Evolutionary conservation across 176 grass and related monocot species (phyloP).

Genomic region (Ensete glaucum): DNA sequence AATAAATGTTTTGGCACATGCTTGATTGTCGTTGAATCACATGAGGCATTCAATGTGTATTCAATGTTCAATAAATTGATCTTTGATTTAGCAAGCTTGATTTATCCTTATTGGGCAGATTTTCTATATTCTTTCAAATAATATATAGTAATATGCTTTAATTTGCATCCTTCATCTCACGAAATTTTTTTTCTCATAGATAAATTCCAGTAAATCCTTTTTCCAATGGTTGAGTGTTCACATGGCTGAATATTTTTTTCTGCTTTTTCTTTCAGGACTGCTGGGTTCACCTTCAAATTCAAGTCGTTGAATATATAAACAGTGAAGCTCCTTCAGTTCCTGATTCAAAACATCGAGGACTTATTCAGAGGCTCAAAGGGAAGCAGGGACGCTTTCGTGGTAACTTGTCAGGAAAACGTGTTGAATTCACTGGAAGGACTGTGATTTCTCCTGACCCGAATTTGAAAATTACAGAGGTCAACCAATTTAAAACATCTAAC

Average conservation of each 20-base stretch:
- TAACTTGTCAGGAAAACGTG: slow-evolving; percentile 94
- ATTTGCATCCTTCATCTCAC: neutral
- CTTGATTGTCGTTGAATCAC: neutral
- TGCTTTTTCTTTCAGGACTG: slow-evolving; percentile 41
- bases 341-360: slow-evolving; percentile 59
- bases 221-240: neutral
- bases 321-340: slow-evolving; percentile 76
- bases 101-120: neutral
- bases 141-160: neutral
- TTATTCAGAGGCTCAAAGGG: slow-evolving; percentile 90
- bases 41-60: neutral
- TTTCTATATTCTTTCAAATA: neutral
- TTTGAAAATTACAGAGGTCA: slow-evolving; percentile 92
- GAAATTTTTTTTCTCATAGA: neutral
- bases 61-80: neutral
- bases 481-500: neutral
- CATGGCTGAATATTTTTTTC: slow-evolving; percentile 5
- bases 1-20: neutral
- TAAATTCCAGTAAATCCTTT: neutral
- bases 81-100: neutral
- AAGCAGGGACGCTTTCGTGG: slow-evolving; percentile 93
- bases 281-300: slow-evolving; percentile 73
- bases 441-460: slow-evolving; percentile 99
- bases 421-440: slow-evolving; percentile 91
- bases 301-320: slow-evolving; percentile 91